Base-by-base conservation (phyloP, 148 eudicot species). In the Limonium bicolor region DNA sequence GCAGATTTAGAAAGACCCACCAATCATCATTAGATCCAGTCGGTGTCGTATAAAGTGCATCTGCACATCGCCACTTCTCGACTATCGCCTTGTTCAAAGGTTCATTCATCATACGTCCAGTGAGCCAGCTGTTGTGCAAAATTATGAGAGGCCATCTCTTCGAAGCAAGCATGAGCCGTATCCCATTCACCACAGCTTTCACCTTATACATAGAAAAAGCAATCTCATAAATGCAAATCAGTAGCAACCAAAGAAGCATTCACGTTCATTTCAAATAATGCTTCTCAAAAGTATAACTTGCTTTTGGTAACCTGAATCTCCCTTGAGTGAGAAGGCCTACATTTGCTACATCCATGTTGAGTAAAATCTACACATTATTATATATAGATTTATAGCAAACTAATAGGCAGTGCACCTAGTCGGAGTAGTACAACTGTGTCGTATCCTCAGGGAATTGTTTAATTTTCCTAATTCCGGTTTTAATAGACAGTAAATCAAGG, bases 1-100 rank as follows among this genome's bases (percentile, higher is more conserved):
- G 12, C 7, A 3, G 33, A 29, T 7, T 7, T 7, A n/a, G 33
- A n/a, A 29, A 29, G 45, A 64, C 75, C 66, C 47, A 87, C 96
- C 96, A 87, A 66, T 87, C 96, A 65, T 87, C 96, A 63, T 87
- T 82, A 32, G 94, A 87, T 48, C 96, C 94, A 1, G 86, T 76
- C 31, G 96, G 96, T 35, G 96, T 82, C 21, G 82, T 65, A 71
- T 87, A 87, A 19, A 87, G 76, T 3, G 94, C 88, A 56, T 76
- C 86, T 14, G 74, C 80, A 47, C 60, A 69, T 60, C 54, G 78
- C 96, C 96, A 87, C 56, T 65, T 79, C 15, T 82, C 90, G 34
- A 87, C 35, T 19, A 71, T 42, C 26, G 69, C 68, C 47, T 38
- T 79, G 48, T 76, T 62, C 20, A 63, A 38, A 35, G 86, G 80